Evolutionary conservation across 495 filamentous ascomycete genomes (phyloP).

Genomic region (Trichoderma virens): DNA sequence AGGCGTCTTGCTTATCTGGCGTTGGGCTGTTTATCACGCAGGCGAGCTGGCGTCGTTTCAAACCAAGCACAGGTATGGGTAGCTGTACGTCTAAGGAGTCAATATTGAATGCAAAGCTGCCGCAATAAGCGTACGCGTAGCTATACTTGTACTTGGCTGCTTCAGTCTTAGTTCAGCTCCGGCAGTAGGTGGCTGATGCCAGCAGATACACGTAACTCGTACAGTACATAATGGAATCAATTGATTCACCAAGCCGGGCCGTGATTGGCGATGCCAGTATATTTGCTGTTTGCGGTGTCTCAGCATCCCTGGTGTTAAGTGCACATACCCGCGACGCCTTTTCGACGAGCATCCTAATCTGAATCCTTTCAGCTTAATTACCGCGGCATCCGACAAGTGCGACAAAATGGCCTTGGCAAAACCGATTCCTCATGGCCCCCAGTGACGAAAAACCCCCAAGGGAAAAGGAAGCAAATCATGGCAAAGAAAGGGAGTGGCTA

Average conservation of each 20-base stretch:
- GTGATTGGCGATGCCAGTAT: background rate
- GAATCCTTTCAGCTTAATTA: constrained; percentile 1
- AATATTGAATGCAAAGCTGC: background rate
- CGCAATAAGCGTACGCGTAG: background rate
- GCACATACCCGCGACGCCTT: background rate
- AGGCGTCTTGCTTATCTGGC: no score
- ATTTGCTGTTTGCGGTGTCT: constrained; percentile 1
- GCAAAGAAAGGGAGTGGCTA: no score
- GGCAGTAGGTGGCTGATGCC: background rate
- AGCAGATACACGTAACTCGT: background rate
- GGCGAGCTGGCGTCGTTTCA: no score
- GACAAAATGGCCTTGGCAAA: no score
- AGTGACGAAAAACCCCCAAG: no score
- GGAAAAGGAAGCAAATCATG: no score
- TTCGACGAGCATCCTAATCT: background rate
- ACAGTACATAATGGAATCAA: background rate
- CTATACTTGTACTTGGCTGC: background rate
- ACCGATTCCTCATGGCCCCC: no score
- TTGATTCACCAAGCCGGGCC: background rate
- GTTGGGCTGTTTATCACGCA: no score
- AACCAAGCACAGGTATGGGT: no score
- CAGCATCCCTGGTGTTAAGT: background rate
- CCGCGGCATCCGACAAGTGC: background rate
- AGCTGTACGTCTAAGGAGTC: background rate
- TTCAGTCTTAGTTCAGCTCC: background rate